Conservation (phyloP, 352 stramenopile genomes). For the Sclerospora graminicola region DNA sequence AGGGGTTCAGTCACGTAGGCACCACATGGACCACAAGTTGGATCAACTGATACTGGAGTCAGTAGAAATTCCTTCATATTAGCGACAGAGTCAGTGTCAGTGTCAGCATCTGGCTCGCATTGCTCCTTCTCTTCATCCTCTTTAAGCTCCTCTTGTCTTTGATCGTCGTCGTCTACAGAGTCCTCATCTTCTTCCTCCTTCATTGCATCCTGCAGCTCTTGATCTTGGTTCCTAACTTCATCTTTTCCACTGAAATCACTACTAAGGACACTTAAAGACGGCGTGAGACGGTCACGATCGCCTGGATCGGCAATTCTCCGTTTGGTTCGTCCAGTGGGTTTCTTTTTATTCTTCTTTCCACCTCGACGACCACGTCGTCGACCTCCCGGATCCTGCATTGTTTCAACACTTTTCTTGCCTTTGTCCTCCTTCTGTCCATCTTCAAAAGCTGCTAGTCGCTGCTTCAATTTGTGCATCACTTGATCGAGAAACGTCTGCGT, state of each 20-base stretch:
- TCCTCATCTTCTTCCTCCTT: conserved; percentile 15
- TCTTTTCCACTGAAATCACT: conserved; percentile 4
- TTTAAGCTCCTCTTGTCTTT: not conserved
- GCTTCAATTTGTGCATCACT: conserved; percentile 19
- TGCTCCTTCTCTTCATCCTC: conserved; percentile 10
- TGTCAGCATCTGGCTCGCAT: conserved; percentile 11
- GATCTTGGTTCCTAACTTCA: conserved; percentile 3
- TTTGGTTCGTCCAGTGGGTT: too few species aligned
- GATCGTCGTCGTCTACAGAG: conserved; percentile 6
- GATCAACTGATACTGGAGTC: conserved; percentile 16
- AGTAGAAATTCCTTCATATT: conserved; percentile 33
- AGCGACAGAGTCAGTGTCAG: too few species aligned
- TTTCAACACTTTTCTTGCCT: too few species aligned
- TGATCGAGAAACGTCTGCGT: conserved; percentile 33
- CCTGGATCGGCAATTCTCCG: conserved; percentile 3
- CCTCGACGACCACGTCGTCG: conserved; percentile 14
- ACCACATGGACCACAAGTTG: conserved; percentile 13
- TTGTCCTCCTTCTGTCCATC: conserved; percentile 4
- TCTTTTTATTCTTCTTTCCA: too few species aligned
- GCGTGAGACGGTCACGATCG: conserved; percentile 6
- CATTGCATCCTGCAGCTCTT: conserved; percentile 9
- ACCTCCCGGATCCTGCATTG: conserved; percentile 8
- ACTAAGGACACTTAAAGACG: conserved; percentile 4
- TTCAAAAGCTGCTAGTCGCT: conserved; percentile 15
- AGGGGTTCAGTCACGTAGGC: conserved; percentile 48